Conservation (phyloP, 2,329 filamentous ascomycete species). For the Nemania diffusa region DNA sequence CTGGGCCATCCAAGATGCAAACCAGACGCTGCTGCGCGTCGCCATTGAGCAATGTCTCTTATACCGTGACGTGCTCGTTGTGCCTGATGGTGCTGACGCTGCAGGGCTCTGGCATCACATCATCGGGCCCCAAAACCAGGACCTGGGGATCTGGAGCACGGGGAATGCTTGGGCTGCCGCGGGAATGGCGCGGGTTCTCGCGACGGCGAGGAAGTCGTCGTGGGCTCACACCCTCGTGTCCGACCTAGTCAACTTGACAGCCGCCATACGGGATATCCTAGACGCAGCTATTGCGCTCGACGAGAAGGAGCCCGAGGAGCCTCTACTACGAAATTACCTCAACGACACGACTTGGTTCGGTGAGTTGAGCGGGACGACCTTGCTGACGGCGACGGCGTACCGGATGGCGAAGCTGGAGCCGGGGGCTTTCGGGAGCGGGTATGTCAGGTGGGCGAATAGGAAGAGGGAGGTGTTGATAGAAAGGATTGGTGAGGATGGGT, state of each 20-base stretch:
- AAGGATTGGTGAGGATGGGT: slow-evolving; percentile 51
- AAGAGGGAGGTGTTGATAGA: slow-evolving; percentile 52
- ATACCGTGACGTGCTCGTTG: slow-evolving; percentile 54
- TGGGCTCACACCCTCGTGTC: slow-evolving; percentile 44
- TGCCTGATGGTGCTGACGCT: slow-evolving; percentile 44
- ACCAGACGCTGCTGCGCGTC: slow-evolving; percentile 50
- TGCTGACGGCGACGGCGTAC: slow-evolving; percentile 57
- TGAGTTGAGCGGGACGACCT: slow-evolving; percentile 59
- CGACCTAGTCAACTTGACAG: slow-evolving; percentile 52
- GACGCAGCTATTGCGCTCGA: slow-evolving; percentile 50
- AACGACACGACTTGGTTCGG: slow-evolving; percentile 57
- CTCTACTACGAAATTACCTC: slow-evolving; percentile 59
- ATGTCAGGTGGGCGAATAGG: slow-evolving; percentile 55
- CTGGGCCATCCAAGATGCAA: slow-evolving; percentile 53
- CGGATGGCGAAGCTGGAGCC: slow-evolving; percentile 57
- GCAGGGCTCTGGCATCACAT: slow-evolving; percentile 58
- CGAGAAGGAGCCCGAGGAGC: slow-evolving; percentile 37
- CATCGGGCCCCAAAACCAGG: slow-evolving; percentile 50
- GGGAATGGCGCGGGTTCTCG: slow-evolving; percentile 58
- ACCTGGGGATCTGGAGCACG: slow-evolving; percentile 57
- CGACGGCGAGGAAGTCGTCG: slow-evolving; percentile 53
- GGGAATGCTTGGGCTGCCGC: slow-evolving; percentile 61
- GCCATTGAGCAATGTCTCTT: slow-evolving; percentile 54
- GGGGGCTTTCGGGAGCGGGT: slow-evolving; percentile 48
- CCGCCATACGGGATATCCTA: slow-evolving; percentile 43